Base-by-base conservation (phyloP, 345 rosid species). In the Bruguiera gymnorhiza region DNA sequence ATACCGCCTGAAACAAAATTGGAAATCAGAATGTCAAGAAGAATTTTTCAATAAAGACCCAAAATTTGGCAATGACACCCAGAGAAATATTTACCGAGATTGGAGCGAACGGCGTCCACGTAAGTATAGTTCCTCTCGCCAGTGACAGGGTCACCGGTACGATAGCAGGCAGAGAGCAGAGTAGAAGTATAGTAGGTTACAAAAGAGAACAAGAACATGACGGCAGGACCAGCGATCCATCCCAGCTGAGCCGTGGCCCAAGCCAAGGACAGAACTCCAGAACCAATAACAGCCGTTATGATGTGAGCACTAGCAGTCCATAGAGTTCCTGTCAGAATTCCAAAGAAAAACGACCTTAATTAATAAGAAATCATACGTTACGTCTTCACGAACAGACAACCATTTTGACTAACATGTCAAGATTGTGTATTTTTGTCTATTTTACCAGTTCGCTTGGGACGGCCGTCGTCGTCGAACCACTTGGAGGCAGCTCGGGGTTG, bases 301-400 rank as follows among this genome's bases (percentile, higher is more conserved):
- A 87, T 78, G 82, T 89, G 91, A 37, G 91, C 72, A 77, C 91
- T 86, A 61, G 91, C 86, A 15, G 88, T 85, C 88, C 88, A 83
- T 9, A 78, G 67, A 62, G 84, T 86, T 24, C 87, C 89, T 87
- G 79, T 10, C 23, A 65, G 36, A 24, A 7, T 20, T 5, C 11
- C 6, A 13, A 10, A 15, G 29, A 46, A 65, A 11, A 55, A 20
- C 19, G 19, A 10, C 20, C 19, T 23, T 11, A 66, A 13, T 5
- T 6, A 51, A 6, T 30, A 8, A 43, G 30, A 19, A 48, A 43
- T 16, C 43, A 10, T 24, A 24, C 7, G 6, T 37, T 26, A 24
- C 3, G 11, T 15, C 7, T 21, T 15, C 60, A 56, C 0, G 29
- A 56, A 24, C 60, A 24, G 7, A 56, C 2, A 56, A 19, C 1